These are phyloP conservation scores for Kokia cookei DNA, from an alignment of 441 rosid genomes.

Conservation along the genomic window DNA sequence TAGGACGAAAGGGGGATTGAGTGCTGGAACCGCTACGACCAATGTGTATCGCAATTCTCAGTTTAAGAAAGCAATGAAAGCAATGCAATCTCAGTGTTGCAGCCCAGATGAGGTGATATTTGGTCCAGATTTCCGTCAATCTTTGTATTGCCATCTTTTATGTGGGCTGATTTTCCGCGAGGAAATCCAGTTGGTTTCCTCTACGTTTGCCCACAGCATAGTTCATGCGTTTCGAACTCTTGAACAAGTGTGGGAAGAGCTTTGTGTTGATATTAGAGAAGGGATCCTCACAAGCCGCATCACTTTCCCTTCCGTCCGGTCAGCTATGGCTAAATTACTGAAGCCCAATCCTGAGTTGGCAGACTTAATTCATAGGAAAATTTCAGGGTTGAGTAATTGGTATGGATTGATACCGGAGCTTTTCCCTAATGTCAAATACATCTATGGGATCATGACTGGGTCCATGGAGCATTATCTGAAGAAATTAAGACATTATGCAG, in stretches of 20 bases:
- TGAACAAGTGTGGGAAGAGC: slow-evolving; percentile 80
- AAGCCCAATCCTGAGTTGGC: slow-evolving; percentile 71
- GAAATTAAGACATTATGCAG: slow-evolving; percentile 84
- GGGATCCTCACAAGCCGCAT: slow-evolving; percentile 63
- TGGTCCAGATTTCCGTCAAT: slow-evolving; percentile 83
- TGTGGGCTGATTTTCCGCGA: slow-evolving; percentile 77
- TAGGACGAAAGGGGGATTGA: slow-evolving; percentile 76
- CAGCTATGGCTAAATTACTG: slow-evolving; percentile 65
- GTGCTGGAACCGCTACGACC: slow-evolving; percentile 83
- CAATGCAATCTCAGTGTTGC: slow-evolving; percentile 59
- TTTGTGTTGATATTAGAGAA: slow-evolving; percentile 51
- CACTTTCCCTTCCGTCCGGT: slow-evolving; percentile 53
- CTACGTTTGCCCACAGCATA: slow-evolving; percentile 82
- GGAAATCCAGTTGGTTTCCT: slow-evolving; percentile 62
- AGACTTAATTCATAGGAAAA: slow-evolving; percentile 40
- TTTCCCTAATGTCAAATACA: slow-evolving; percentile 84
- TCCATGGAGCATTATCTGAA: slow-evolving; percentile 89
- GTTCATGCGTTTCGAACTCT: slow-evolving; percentile 78
- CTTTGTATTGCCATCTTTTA: slow-evolving; percentile 87
- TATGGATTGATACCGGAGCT: slow-evolving; percentile 77
- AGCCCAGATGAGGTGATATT: slow-evolving; percentile 95
- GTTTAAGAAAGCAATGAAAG: slow-evolving; percentile 57
- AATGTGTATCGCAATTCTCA: slow-evolving; percentile 60
- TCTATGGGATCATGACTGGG: slow-evolving; percentile 97
- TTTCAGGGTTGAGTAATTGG: slow-evolving; percentile 78